phyloP scores from a whole-genome alignment of 306 rosid genomes.

The Ormosia semicastrata region DNA sequence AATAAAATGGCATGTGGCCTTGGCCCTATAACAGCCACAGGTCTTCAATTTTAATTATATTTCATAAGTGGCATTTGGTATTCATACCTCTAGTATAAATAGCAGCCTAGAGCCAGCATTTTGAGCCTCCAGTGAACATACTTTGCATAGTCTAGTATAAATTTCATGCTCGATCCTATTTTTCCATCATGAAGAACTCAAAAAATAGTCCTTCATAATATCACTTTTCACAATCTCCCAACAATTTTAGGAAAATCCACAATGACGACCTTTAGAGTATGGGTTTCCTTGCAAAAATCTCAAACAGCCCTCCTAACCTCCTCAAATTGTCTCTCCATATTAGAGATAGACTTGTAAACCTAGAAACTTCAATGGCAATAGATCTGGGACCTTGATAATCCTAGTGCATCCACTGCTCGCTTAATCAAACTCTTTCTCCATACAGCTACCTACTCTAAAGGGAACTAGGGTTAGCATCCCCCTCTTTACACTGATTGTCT shows the following conservation, averaged over 20 bases:
- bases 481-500: too few relatives aligned
- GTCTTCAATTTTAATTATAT: neutral
- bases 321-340: neutral
- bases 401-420: too few relatives aligned
- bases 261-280: neutral
- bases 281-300: neutral
- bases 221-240: neutral
- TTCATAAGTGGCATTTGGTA: neutral
- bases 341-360: neutral
- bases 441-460: too few relatives aligned
- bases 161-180: neutral
- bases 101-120: neutral
- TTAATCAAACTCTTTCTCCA: too few relatives aligned
- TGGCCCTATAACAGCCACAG: neutral
- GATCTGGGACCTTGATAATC: neutral
- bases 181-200: neutral
- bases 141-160: neutral
- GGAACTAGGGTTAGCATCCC: too few relatives aligned
- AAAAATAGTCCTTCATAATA: too few relatives aligned
- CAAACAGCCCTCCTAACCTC: neutral
- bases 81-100: neutral
- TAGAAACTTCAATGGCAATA: neutral
- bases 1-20: neutral
- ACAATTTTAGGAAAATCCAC: neutral
- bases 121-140: neutral